These are phyloP conservation scores for Coleophoma cylindrospora DNA, from an alignment of 2,329 filamentous ascomycete genomes.

Conservation along the genomic window DNA sequence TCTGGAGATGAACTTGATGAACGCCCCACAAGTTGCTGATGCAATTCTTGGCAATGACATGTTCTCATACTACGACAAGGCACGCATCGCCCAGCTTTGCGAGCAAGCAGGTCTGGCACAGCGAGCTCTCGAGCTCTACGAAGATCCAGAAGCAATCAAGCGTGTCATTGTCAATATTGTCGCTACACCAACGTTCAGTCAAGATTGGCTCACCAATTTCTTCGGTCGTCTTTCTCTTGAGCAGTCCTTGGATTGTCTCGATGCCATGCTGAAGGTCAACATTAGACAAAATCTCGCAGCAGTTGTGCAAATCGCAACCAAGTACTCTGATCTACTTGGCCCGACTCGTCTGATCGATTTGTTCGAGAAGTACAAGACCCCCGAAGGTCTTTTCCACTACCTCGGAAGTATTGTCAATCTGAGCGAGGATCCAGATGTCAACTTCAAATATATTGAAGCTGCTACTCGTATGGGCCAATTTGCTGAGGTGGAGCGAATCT, in stretches of 20 bases:
- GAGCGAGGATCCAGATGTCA: constrained; percentile 89
- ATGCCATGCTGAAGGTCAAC: constrained; percentile 94
- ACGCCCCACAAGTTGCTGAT: constrained; percentile 95
- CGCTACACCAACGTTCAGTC: constrained; percentile 76
- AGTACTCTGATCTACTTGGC: constrained; percentile 93
- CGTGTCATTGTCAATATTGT: constrained; percentile 81
- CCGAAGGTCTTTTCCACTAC: constrained; percentile 97
- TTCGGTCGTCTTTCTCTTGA: constrained; percentile 95
- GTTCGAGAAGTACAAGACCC: constrained; percentile 95
- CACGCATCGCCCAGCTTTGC: constrained; percentile 82
- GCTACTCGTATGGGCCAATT: constrained; percentile 91
- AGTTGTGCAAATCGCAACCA: constrained; percentile 92
- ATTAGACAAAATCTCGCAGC: constrained; percentile 95
- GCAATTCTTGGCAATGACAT: constrained; percentile 97
- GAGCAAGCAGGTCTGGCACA: constrained; percentile 86
- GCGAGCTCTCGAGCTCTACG: constrained; percentile 89
- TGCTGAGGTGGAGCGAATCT: constrained; percentile 95
- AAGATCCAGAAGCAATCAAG: constrained; percentile 86
- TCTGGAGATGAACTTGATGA: constrained; percentile 95
- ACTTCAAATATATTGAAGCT: constrained; percentile 99
- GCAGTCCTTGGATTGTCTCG: constrained; percentile 87
- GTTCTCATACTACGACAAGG: constrained; percentile 95
- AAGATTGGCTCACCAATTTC: constrained; percentile 88
- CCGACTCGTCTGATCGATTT: constrained; percentile 85
- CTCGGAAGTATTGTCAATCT: constrained; percentile 97